Base-by-base conservation (phyloP, 495 filamentous ascomycete species). In the Halenospora varia region DNA sequence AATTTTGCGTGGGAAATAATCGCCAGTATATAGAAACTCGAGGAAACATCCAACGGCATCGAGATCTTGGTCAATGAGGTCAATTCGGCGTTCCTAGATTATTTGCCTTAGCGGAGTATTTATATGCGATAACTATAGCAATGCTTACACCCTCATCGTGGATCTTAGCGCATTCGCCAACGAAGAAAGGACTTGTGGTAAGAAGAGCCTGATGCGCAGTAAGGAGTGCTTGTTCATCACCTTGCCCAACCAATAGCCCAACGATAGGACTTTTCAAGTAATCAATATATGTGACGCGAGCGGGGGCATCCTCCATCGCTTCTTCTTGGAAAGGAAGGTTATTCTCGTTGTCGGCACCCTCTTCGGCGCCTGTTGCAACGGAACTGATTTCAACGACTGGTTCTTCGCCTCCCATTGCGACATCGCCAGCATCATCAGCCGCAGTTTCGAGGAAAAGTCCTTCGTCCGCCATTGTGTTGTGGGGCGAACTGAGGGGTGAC, bases 21-120 rank as follows among this genome's bases (percentile, higher is more conserved):
- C 89, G 69, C 82, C 83, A 1, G 89, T 96, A 73, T 97, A 97
- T 25, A 95, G 83, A 72, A 87, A 97, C 74, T 96, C 88, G 63
- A 97, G 82, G 66, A 96, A 91, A 72, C 84, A 92, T 26, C 89
- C 85, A 55, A 92, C 86, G 29, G 92, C 89, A 58, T 92, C 88
- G 24, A 94, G 72, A 62, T 93, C 81, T 59, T 90, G 87, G 60
- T 78, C 74, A 0, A 78, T 68, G 29, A 96, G 85, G 39, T 85
- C 72, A 62, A 96, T 84, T 51, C 81, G 75, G 53, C 83, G 85
- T 69, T 82, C 73, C 76, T 85, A 19, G 46, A 10, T 20, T 23
- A 41, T 42, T 53, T 23, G 29, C 29, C 4, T 35, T 13, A 35
- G 29, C 4, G 13, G 29, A 35, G 29, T 13, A 4, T 13, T 4